These are phyloP conservation scores for Diospyros lotus DNA, from an alignment of 148 eudicot species.

Conservation along the genomic window DNA sequence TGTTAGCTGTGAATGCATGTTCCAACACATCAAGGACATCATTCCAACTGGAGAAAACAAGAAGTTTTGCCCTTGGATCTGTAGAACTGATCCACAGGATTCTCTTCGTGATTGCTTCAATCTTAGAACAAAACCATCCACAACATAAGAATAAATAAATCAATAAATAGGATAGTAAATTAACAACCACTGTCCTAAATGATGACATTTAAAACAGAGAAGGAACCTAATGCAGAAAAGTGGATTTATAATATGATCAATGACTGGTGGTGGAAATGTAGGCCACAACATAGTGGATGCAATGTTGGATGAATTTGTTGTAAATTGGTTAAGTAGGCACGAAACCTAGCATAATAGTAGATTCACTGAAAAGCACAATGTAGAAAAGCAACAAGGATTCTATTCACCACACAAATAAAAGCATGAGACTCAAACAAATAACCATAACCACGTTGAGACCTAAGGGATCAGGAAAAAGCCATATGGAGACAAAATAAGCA, in stretches of 20 bases:
- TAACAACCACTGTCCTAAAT: background rate
- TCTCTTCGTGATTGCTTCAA: constrained; percentile 92
- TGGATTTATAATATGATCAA: background rate
- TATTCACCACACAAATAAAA: background rate
- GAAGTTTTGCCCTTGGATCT: constrained; percentile 68
- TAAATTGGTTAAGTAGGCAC: background rate
- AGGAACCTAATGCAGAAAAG: background rate
- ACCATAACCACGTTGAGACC: background rate
- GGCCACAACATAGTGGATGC: background rate
- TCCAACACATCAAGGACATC: constrained; percentile 93
- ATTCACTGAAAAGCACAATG: background rate
- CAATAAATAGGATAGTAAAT: background rate
- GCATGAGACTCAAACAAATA: background rate
- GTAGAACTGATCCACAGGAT: constrained; percentile 70
- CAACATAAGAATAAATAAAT: background rate
- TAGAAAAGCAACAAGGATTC: too few species aligned
- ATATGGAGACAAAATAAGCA: background rate
- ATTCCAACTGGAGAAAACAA: constrained; percentile 96
- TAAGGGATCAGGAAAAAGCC: background rate
- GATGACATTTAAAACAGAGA: background rate
- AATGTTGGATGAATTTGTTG: background rate
- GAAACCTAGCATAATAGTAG: background rate
- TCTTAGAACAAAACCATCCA: constrained; percentile 28
- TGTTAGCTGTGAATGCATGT: constrained; percentile 76
- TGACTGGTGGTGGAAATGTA: background rate